These are phyloP conservation scores for Kluyveromyces sp. DNA, from an alignment of 1,139 yeast species.

Conservation along the genomic window DNA sequence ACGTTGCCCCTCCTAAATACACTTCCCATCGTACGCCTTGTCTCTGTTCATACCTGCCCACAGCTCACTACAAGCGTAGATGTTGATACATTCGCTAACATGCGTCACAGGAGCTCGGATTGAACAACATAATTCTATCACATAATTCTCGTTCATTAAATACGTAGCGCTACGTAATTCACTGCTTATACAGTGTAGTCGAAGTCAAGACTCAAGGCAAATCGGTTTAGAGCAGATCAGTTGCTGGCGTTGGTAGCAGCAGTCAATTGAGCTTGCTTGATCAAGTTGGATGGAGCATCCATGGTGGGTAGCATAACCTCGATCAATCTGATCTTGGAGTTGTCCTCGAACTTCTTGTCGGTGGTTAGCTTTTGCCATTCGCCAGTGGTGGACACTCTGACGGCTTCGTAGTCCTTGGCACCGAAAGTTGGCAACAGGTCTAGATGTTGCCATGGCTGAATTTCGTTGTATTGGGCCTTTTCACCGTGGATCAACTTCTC, in stretches of 20 bases:
- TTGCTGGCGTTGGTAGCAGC: conserved; percentile 52
- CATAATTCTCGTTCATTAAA: background rate
- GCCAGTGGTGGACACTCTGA: conserved; percentile 54
- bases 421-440: conserved; percentile 63
- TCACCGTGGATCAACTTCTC: conserved; percentile 84
- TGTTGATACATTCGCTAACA: too few species aligned
- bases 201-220: too few species aligned
- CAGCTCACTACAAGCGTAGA: too few species aligned
- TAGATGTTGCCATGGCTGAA: conserved; percentile 77
- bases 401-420: conserved; percentile 47
- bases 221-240: too few species aligned
- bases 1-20: too few species aligned
- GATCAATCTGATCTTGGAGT: conserved; percentile 60
- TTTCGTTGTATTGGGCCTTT: conserved; percentile 66
- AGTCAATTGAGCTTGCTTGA: conserved; percentile 70
- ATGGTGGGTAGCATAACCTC: conserved; percentile 73
- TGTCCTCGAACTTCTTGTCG: conserved; percentile 42
- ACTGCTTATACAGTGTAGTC: too few species aligned
- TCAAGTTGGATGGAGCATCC: conserved; percentile 75
- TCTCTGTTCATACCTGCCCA: too few species aligned
- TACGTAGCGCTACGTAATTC: too few species aligned
- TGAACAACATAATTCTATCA: too few species aligned
- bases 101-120: too few species aligned
- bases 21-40: too few species aligned
- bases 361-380: conserved; percentile 57